phyloP scores from a whole-genome alignment of 805 yeast genomes.

The Metschnikowia kunwiensis region DNA sequence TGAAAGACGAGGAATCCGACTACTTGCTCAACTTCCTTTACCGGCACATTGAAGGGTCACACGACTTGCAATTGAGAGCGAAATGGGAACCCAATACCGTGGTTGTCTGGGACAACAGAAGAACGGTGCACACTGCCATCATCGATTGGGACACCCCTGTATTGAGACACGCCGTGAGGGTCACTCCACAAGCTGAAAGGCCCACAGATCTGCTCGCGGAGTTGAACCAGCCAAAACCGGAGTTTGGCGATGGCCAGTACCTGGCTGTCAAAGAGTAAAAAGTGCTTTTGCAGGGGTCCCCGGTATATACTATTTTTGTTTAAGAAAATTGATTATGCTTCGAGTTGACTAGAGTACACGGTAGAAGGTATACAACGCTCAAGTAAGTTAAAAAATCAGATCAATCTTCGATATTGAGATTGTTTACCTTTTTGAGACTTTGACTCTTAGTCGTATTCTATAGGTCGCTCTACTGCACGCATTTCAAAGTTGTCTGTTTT shows the following conservation, averaged over 20 bases:
- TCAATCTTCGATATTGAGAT: too few species aligned
- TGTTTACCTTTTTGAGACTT: too few species aligned
- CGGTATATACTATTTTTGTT: too few species aligned
- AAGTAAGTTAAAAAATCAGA: too few species aligned
- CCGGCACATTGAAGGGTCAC: constrained; percentile 30
- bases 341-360: too few species aligned
- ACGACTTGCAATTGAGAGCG: constrained; percentile 35
- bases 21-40: constrained; percentile 29
- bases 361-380: too few species aligned
- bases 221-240: constrained; percentile 26
- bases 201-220: constrained; percentile 34
- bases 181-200: constrained; percentile 38
- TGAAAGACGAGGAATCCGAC: constrained; percentile 33
- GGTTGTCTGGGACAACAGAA: constrained; percentile 36
- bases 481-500: too few species aligned
- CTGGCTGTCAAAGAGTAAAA: neutral
- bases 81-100: constrained; percentile 36
- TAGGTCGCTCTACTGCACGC: too few species aligned
- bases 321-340: too few species aligned
- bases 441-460: too few species aligned
- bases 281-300: too few species aligned
- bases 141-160: constrained; percentile 35
- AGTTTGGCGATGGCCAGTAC: constrained; percentile 2
- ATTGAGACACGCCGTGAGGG: constrained; percentile 34
- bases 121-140: constrained; percentile 33